Evolutionary conservation across 352 stramenopile genomes (phyloP).

Genomic region (Pythium brassicae): DNA sequence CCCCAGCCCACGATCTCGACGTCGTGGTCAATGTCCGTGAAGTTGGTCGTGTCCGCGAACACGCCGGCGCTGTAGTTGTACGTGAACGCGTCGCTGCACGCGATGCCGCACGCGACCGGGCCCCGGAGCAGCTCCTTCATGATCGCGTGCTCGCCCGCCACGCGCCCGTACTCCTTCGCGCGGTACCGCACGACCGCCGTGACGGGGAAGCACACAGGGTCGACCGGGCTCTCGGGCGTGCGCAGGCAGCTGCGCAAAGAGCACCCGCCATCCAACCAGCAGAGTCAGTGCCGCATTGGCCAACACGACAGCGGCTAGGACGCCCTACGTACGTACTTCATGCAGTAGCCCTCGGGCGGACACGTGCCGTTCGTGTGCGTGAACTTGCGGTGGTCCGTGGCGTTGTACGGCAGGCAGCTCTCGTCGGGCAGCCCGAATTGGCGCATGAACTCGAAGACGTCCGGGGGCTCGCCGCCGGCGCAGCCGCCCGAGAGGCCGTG

Average conservation of each 20-base stretch:
- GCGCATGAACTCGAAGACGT: slow-evolving; percentile 65
- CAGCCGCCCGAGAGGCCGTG: slow-evolving; percentile 54
- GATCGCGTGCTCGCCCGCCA: slow-evolving; percentile 72
- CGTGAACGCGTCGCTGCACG: slow-evolving; percentile 82
- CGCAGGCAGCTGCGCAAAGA: slow-evolving; percentile 75
- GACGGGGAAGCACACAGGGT: slow-evolving; percentile 61
- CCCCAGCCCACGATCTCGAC: slow-evolving; percentile 91
- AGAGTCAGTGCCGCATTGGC: slow-evolving; percentile 3
- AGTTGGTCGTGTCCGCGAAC: slow-evolving; percentile 85
- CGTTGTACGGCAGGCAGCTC: slow-evolving; percentile 56
- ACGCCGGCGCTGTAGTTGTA: slow-evolving; percentile 93
- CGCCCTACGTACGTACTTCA: slow-evolving; percentile 38
- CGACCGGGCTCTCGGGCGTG: slow-evolving; percentile 41
- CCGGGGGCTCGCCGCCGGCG: slow-evolving; percentile 44
- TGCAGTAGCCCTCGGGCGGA: slow-evolving; percentile 58
- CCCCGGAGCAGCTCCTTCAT: slow-evolving; percentile 82
- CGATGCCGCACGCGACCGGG: slow-evolving; percentile 92
- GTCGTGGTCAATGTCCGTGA: slow-evolving; percentile 84
- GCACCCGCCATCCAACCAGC: slow-evolving; percentile 2
- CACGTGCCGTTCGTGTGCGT: slow-evolving; percentile 44
- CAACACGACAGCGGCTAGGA: background rate
- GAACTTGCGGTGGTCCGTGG: slow-evolving; percentile 56
- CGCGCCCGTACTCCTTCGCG: slow-evolving; percentile 61
- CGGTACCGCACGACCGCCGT: slow-evolving; percentile 79
- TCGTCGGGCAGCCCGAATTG: slow-evolving; percentile 53